phyloP scores from a whole-genome alignment of 768 basidiomycete genomes.

The Solioccasus polychromus region DNA sequence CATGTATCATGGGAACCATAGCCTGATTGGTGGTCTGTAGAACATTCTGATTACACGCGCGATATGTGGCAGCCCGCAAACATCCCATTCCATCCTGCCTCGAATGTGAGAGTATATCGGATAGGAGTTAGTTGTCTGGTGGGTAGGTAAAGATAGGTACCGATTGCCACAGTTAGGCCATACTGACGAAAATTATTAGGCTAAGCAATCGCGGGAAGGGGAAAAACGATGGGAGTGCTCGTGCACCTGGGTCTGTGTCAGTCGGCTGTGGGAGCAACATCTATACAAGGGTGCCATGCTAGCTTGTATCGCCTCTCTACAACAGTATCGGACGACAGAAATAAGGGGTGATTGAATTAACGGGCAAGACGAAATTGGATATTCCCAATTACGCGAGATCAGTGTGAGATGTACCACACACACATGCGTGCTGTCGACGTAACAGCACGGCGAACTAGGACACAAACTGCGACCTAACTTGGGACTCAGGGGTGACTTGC shows the following conservation, averaged over 20 bases:
- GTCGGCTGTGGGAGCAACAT: conserved; percentile 15
- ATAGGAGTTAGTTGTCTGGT: conserved; percentile 21
- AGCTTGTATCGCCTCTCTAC: conserved; percentile 6
- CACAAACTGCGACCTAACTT: conserved; percentile 6
- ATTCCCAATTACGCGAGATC: conserved; percentile 19
- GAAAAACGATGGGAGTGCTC: not conserved
- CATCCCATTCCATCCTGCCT: conserved; percentile 1
- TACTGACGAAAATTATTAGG: conserved; percentile 12
- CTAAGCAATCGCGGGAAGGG: conserved; percentile 18
- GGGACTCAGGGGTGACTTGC: conserved; percentile 19
- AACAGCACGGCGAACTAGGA: conserved; percentile 15
- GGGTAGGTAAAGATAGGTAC: conserved; percentile 21
- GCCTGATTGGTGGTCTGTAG: conserved; percentile 15
- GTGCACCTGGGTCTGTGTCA: not conserved
- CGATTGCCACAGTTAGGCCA: conserved; percentile 11
- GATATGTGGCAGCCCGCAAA: conserved; percentile 8
- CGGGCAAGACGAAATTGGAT: conserved; percentile 12
- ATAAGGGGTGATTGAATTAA: conserved; percentile 14
- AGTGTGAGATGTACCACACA: conserved; percentile 6
- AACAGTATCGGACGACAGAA: conserved; percentile 1
- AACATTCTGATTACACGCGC: conserved; percentile 20
- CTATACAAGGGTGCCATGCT: conserved; percentile 4
- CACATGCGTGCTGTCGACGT: conserved; percentile 27
- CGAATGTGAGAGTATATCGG: conserved; percentile 6
- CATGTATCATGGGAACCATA: conserved; percentile 22